A percentile compares a stretch with the other conserved stretches of the same genome.
Conservation (phyloP, 768 basidiomycete genomes). For the Obba rivulosa region DNA sequence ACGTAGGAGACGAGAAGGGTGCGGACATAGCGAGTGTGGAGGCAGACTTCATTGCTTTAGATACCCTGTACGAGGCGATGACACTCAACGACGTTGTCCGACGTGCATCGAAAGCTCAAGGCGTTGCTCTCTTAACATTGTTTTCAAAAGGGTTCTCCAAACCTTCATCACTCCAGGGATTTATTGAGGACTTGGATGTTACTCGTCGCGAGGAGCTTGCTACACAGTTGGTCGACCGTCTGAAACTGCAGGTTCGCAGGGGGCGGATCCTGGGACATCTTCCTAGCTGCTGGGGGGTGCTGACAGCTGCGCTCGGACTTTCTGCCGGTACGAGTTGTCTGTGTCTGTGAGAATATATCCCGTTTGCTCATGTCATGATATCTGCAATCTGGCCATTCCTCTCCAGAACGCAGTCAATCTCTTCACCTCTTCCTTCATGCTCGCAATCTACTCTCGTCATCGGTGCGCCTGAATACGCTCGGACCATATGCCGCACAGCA, state of each 20-base stretch:
- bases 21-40: constrained; percentile 27
- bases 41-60: constrained; percentile 48
- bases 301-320: constrained; percentile 73
- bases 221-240: constrained; percentile 47
- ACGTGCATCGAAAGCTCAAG: constrained; percentile 87
- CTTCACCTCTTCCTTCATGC: constrained; percentile 93
- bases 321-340: constrained; percentile 50
- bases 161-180: constrained; percentile 31
- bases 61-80: constrained; percentile 77
- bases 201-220: constrained; percentile 21
- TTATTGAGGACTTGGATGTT: constrained; percentile 15
- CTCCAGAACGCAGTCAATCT: constrained; percentile 71
- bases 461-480: constrained; percentile 85
- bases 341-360: background rate
- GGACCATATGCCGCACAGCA: constrained; percentile 94
- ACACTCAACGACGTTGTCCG: constrained; percentile 86
- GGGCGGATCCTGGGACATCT: constrained; percentile 76
- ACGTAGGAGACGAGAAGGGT: background rate
- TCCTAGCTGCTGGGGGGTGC: constrained; percentile 85
- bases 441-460: constrained; percentile 83
- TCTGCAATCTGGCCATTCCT: background rate
- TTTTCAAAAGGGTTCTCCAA: constrained; percentile 76
- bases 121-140: constrained; percentile 85
- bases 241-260: constrained; percentile 63
- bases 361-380: background rate